Evolutionary conservation across 108 stramenopile genomes (phyloP), one percentile per base, ranked within the genome.

Genomic region (Fragilariopsis cylindrus): DNA sequence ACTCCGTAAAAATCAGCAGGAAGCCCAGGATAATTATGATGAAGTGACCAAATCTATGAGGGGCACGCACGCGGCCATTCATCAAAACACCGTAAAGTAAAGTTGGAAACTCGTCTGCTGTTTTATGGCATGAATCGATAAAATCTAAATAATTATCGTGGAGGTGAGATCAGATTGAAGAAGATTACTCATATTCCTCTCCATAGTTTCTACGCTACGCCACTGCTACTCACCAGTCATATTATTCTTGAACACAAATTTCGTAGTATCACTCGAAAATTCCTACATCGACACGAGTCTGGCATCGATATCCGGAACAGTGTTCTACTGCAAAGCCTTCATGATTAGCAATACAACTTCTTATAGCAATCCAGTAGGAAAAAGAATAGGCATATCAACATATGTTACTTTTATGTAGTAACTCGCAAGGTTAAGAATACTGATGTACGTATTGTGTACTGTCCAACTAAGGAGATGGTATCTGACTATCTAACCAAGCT

Each of bases 61-160:
- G 30, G 30, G 30, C 30, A 30, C 30, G 30, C 30, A 30, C 30
- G 30, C 2, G 30, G 50, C 84, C 84, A 40, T 85, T 58, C 79
- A 85, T 80, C 16, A 81, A 81, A 21, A 73, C 81, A 1, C 84
- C 84, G 46, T 85, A 85, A 48, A 85, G 82, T 13, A 81, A 85
- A 16, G 84, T 85, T 1, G 84, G 78, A 40, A 79, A 73, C 21
- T 68, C 52, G 49, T 76, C 66, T 4, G 84, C 84, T 13, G 84
- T 85, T 44, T 85, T 75, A 18, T 85, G 84, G 57, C 54, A 74
- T 3, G 84, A 81, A 58, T 82, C 70, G 41, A 85, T 80, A 55
- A 85, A 85, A 44, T 85, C 84, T 52, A 13, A 1, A 13, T 13
- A 52, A 9, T 13, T 13, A 52, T 52, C 9, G 50, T 13, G 9